Evolutionary conservation across 495 filamentous ascomycete species (phyloP).

Genomic region (Penicillium steckii): DNA sequence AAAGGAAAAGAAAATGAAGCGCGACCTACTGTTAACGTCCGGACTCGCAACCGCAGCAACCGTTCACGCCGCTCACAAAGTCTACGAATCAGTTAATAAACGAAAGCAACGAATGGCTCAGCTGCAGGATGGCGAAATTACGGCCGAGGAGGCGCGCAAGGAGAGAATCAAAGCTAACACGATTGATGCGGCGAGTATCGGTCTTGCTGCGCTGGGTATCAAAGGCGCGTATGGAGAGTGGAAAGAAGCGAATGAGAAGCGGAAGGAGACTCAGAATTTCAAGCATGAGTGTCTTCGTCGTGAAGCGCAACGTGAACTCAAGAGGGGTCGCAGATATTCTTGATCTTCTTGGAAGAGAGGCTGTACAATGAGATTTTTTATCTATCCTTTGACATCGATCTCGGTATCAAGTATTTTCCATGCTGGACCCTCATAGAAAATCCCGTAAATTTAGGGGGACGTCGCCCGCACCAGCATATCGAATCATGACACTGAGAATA

Average conservation of each 20-base stretch:
- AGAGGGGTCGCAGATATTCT: slow-evolving; percentile 1
- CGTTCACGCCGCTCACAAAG: slow-evolving; percentile 79
- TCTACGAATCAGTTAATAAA: slow-evolving; percentile 75
- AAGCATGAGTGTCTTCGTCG: slow-evolving; percentile 39
- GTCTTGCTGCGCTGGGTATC: slow-evolving; percentile 83
- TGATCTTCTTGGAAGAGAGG: not conserved
- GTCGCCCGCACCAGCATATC: no score
- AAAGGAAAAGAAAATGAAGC: slow-evolving; percentile 72
- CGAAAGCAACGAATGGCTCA: slow-evolving; percentile 67
- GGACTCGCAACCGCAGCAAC: slow-evolving; percentile 85
- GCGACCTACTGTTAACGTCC: slow-evolving; percentile 80
- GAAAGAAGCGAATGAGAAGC: slow-evolving; percentile 63
- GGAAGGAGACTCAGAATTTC: slow-evolving; percentile 52
- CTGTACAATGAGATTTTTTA: not conserved
- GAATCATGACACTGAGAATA: no score
- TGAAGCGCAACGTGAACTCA: slow-evolving; percentile 1
- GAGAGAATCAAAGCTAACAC: slow-evolving; percentile 70
- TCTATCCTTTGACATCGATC: not conserved
- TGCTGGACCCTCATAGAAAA: not conserved
- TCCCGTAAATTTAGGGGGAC: no score
- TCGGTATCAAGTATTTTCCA: not conserved
- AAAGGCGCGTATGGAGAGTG: slow-evolving; percentile 77
- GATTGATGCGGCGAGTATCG: slow-evolving; percentile 73
- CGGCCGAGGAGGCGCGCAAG: slow-evolving; percentile 70
- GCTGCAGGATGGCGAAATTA: slow-evolving; percentile 72